phyloP scores from a whole-genome alignment of 352 stramenopile species.

The Globisporangium spiculum region DNA sequence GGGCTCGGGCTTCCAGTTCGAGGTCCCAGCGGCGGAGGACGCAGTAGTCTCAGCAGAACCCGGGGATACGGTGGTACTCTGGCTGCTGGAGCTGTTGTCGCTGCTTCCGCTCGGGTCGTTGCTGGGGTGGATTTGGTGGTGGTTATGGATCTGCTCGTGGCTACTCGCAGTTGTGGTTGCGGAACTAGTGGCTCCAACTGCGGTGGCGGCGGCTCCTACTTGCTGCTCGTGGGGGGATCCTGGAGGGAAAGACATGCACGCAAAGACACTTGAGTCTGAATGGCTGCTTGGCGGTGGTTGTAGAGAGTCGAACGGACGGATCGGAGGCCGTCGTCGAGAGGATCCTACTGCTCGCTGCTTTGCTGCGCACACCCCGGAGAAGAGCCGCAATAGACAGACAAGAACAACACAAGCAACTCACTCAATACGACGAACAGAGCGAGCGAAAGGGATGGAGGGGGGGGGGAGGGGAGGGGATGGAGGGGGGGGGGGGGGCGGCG shows the following conservation, averaged over 20 bases:
- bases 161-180: neutral
- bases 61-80: conserved; percentile 5
- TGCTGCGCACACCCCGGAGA: conserved; percentile 1
- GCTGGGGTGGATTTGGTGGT: neutral
- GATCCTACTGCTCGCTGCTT: conserved; percentile 1
- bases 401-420: conserved; percentile 8
- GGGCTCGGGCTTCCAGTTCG: neutral
- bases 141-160: no score
- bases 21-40: neutral
- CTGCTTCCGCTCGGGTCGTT: conserved; percentile 10
- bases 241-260: conserved; percentile 19
- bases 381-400: neutral
- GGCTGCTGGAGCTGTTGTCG: conserved; percentile 12
- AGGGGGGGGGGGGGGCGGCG: neutral
- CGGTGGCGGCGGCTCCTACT: neutral
- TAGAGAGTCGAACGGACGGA: neutral
- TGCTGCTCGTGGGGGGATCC: neutral
- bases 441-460: neutral
- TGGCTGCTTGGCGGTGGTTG: neutral
- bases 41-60: neutral
- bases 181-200: neutral
- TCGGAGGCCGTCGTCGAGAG: conserved; percentile 4
- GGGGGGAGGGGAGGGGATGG: neutral
- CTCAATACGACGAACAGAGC: neutral
- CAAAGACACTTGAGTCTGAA: conserved; percentile 12